Conservation (phyloP, 257 asterid genomes). For the Primulina huaijiensis region DNA sequence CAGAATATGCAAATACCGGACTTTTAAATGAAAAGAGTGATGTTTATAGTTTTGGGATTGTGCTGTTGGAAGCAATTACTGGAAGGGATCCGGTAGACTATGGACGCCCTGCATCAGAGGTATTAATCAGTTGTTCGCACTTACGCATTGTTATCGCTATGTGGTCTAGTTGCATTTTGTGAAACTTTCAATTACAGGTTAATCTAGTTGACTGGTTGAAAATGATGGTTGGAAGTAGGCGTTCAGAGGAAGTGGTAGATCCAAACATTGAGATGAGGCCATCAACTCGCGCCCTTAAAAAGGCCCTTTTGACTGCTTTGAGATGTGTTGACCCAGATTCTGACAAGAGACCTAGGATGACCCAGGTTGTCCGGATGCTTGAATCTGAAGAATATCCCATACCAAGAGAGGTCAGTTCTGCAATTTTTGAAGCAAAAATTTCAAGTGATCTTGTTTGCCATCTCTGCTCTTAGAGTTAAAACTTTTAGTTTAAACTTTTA, state of each 20-base stretch:
- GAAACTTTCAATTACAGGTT: constrained; percentile 44
- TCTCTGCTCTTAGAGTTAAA: neutral
- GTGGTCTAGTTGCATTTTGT: neutral
- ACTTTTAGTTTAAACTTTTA: neutral
- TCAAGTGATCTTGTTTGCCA: constrained; percentile 8
- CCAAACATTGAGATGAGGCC: constrained; percentile 82
- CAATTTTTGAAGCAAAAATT: neutral
- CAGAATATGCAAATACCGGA: constrained; percentile 94
- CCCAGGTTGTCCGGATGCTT: constrained; percentile 94
- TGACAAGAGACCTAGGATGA: constrained; percentile 93
- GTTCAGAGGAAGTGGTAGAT: constrained; percentile 94
- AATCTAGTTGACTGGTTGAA: constrained; percentile 97
- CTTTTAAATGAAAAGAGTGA: constrained; percentile 93
- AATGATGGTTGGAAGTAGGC: constrained; percentile 92
- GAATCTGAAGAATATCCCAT: constrained; percentile 97
- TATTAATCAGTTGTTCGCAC: constrained; percentile 17
- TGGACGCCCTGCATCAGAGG: constrained; percentile 93
- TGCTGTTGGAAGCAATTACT: constrained; percentile 82
- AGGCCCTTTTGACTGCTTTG: constrained; percentile 90
- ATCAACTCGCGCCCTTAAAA: constrained; percentile 82
- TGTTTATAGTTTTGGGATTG: constrained; percentile 89
- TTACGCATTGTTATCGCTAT: neutral
- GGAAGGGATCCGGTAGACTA: constrained; percentile 99
- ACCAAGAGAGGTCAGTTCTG: constrained; percentile 75
- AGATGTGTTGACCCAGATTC: constrained; percentile 99